Evolutionary conservation across 2,329 filamentous ascomycete species (phyloP), one percentile per base, ranked within the genome.

Genomic region (Cylindrodendrum hubeiense): DNA sequence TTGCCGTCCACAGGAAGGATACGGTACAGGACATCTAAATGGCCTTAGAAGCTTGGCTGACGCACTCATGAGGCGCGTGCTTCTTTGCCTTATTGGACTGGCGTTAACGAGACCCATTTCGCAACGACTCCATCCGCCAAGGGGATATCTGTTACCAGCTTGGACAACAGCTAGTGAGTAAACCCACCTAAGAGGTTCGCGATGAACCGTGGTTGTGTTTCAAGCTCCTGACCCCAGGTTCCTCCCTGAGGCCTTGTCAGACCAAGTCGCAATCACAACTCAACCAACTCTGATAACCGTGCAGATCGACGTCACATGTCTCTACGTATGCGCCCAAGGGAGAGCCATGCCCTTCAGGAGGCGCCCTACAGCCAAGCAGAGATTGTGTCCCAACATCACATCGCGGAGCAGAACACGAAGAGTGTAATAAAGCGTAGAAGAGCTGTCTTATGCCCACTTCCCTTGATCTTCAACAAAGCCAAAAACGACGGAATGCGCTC

Each of bases 401-500:
- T 33, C 5, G n/a, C 28, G n/a, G n/a, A 50, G 19, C 17, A 17
- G 26, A 15, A 33, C n/a, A 9, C 19, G 13, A 8, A 21, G 17
- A 13, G 28, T n/a, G 10, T 0, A 19, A 33, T 50, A 9, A 3
- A 50, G n/a, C 28, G 10, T 10, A 12, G 47, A 17, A 10, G 5
- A 15, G 26, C 33, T 41, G 26, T 9, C 6, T n/a, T 24, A 24
- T 22, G 9, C 26, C 6, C 24, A 37, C 28, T 19, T 37, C 17
- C 37, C n/a, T n/a, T 24, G 26, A 22, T 5, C 46, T 19, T 12
- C 26, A 26, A 22, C 15, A 33, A 30, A 41, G 34, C 52, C 52
- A 22, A 33, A 28, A 15, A 39, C 17, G 47, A 33, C n/a, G 15
- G 30, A 61, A 58, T 62, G 58, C 63, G 53, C 63, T 57, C 63